These are phyloP conservation scores for Gleditsia sinensis DNA, from an alignment of 306 rosid genomes.

Conservation along the genomic window DNA sequence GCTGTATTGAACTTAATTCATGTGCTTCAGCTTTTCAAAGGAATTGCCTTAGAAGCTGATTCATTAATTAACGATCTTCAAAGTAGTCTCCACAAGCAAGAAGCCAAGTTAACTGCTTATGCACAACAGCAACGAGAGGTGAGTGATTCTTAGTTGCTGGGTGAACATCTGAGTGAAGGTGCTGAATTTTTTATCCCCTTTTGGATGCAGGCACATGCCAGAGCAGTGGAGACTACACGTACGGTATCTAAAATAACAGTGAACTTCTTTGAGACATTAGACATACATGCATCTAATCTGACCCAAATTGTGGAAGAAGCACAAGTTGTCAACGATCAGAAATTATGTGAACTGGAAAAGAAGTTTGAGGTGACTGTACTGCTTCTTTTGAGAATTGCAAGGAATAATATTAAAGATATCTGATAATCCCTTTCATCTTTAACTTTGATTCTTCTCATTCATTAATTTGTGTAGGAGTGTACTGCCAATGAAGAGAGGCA, in stretches of 20 bases:
- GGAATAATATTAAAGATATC: not conserved
- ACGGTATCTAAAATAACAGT: slow-evolving; percentile 83
- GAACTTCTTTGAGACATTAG: slow-evolving; percentile 81
- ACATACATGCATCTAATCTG: slow-evolving; percentile 80
- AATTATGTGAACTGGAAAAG: slow-evolving; percentile 83
- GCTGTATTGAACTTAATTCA: slow-evolving; percentile 40
- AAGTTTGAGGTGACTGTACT: slow-evolving; percentile 83
- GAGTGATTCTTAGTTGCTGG: slow-evolving; percentile 25
- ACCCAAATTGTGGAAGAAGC: slow-evolving; percentile 86
- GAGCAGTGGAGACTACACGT: slow-evolving; percentile 90
- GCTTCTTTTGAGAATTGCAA: slow-evolving; percentile 14
- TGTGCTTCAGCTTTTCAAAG: slow-evolving; percentile 82
- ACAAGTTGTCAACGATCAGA: slow-evolving; percentile 72
- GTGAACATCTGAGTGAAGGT: slow-evolving; percentile 20
- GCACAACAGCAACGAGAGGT: slow-evolving; percentile 95
- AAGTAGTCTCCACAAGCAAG: slow-evolving; percentile 88
- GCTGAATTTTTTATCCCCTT: slow-evolving; percentile 27
- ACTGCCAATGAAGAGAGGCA: slow-evolving; percentile 94
- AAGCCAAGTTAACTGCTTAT: slow-evolving; percentile 76
- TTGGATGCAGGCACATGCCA: slow-evolving; percentile 78
- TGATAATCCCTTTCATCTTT: not conserved
- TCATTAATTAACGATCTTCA: slow-evolving; percentile 82
- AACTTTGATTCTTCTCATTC: slow-evolving; percentile 9
- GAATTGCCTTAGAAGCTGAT: slow-evolving; percentile 94
- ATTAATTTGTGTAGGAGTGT: slow-evolving; percentile 63